These are phyloP conservation scores for Coprinopsis marcescibilis DNA, from an alignment of 768 basidiomycete species.

Conservation along the genomic window DNA sequence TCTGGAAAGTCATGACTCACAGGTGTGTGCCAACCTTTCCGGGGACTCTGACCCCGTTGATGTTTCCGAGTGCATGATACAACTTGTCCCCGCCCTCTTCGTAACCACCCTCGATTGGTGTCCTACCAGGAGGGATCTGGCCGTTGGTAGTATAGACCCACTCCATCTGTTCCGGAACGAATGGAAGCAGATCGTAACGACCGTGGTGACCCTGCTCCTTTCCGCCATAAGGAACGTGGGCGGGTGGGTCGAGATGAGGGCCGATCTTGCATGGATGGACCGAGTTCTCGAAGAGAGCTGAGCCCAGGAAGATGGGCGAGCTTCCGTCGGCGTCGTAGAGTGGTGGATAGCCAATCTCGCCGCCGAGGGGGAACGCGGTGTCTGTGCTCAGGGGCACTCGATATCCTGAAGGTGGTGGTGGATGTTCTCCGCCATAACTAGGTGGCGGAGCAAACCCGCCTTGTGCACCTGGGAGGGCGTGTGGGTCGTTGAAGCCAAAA, in stretches of 20 bases:
- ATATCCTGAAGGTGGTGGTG: slow-evolving; percentile 57
- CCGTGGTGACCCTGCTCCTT: slow-evolving; percentile 55
- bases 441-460: slow-evolving; percentile 1
- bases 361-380: slow-evolving; percentile 33
- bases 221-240: slow-evolving; percentile 61
- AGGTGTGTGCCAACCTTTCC: slow-evolving; percentile 72
- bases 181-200: slow-evolving; percentile 71
- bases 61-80: slow-evolving; percentile 57
- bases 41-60: slow-evolving; percentile 55
- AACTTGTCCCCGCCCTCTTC: slow-evolving; percentile 62
- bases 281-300: slow-evolving; percentile 58
- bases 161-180: slow-evolving; percentile 64
- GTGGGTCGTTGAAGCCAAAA: slow-evolving; percentile 14
- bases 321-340: slow-evolving; percentile 51
- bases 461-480: slow-evolving; percentile 5
- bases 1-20: slow-evolving; percentile 31
- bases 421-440: slow-evolving; percentile 6
- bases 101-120: slow-evolving; percentile 68
- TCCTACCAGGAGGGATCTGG: slow-evolving; percentile 47
- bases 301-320: slow-evolving; percentile 65
- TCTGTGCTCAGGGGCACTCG: slow-evolving; percentile 50
- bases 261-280: slow-evolving; percentile 85
- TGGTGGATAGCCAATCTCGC: slow-evolving; percentile 38
- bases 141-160: slow-evolving; percentile 63
- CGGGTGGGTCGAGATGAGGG: slow-evolving; percentile 44